Percentiles rank a stretch among this genome's conserved stretches.
phyloP scores from a whole-genome alignment of 148 eudicot genomes.

The Gaultheria prostrata region DNA sequence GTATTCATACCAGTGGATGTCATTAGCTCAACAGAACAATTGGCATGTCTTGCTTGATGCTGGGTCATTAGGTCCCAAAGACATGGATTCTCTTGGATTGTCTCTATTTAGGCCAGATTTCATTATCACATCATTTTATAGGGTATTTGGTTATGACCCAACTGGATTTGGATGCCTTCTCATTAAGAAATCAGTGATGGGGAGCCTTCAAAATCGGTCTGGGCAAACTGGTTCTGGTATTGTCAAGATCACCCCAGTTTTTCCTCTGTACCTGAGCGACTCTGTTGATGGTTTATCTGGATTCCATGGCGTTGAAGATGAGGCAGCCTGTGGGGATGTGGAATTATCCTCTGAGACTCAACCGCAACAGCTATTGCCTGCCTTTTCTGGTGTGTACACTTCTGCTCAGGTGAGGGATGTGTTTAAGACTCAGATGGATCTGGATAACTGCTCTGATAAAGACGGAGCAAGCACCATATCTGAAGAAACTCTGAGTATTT shows the following conservation, averaged over 20 bases:
- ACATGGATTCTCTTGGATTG: constrained; percentile 96
- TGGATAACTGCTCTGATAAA: constrained; percentile 67
- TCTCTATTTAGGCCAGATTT: constrained; percentile 92
- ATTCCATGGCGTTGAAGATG: constrained; percentile 48
- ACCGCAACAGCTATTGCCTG: constrained; percentile 64
- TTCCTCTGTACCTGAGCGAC: constrained; percentile 75
- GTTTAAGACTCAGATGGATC: constrained; percentile 87
- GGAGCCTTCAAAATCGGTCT: constrained; percentile 78
- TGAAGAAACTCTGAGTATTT: constrained; percentile 82
- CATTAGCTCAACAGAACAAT: constrained; percentile 88
- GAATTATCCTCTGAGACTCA: constrained; percentile 54
- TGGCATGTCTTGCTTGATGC: constrained; percentile 98
- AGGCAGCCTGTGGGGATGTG: constrained; percentile 46
- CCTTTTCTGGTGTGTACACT: constrained; percentile 89
- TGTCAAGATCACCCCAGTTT: constrained; percentile 86
- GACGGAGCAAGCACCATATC: constrained; percentile 85
- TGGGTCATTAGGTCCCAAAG: constrained; percentile 92
- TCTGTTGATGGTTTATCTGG: constrained; percentile 79
- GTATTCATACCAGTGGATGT: constrained; percentile 99
- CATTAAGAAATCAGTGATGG: constrained; percentile 85
- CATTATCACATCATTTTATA: constrained; percentile 86
- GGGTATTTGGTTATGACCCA: constrained; percentile 90
- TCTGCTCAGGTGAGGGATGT: constrained; percentile 87
- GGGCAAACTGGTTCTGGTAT: constrained; percentile 86
- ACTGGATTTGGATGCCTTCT: constrained; percentile 98